Conservation (phyloP, 140 eudicot genomes). For the Stevia rebaudiana region DNA sequence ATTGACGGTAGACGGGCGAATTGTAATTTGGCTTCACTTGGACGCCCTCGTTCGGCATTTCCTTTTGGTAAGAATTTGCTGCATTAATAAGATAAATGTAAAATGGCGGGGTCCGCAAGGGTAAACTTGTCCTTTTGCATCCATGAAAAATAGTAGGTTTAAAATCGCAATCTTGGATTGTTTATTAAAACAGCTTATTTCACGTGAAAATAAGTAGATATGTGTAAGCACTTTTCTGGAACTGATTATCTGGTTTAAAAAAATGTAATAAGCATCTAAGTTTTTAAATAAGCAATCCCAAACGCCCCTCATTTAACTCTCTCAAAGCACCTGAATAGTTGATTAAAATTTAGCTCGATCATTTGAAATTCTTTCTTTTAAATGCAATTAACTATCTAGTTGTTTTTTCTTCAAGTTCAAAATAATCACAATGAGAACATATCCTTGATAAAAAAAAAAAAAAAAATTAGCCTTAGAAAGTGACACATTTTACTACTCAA, state of each 20-base stretch:
- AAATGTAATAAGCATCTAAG: too few species aligned
- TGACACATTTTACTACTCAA: neutral
- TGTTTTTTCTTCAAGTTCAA: neutral
- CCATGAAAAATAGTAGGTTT: neutral
- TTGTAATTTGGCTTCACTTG: slow-evolving; percentile 19
- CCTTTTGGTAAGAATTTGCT: slow-evolving; percentile 9
- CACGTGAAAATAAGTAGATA: neutral
- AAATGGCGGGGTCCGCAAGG: neutral
- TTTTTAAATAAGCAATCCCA: too few species aligned
- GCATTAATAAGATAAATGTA: neutral
- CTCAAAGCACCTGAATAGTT: neutral
- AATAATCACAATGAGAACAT: neutral
- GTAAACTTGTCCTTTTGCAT: slow-evolving; percentile 7
- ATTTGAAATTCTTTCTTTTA: neutral
- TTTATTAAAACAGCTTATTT: neutral
- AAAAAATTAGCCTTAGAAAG: neutral
- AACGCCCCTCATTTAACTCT: neutral
- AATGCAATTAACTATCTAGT: neutral
- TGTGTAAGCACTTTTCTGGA: neutral
- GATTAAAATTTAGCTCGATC: neutral
- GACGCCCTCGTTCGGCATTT: slow-evolving; percentile 5
- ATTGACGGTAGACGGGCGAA: slow-evolving; percentile 15
- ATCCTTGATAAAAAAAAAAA: neutral
- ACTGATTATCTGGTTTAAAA: too few species aligned
- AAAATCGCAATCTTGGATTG: too few species aligned